These are phyloP conservation scores for Phytopythium mirpurense DNA, from an alignment of 352 stramenopile genomes.

Conservation along the genomic window DNA sequence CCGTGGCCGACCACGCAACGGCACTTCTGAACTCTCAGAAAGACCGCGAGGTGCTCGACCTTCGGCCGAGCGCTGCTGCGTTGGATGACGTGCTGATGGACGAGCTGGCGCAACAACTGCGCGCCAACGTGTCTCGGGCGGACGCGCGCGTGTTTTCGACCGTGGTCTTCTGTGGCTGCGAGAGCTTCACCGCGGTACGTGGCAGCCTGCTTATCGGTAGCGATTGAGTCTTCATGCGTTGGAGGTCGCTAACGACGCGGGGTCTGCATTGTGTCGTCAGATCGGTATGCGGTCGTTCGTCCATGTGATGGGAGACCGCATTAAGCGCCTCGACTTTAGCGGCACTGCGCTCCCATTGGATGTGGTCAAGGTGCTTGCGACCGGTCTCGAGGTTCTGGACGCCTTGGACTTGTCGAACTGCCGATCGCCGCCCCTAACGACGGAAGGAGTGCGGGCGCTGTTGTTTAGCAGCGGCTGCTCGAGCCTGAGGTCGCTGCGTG, in stretches of 20 bases:
- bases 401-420: slow-evolving; percentile 57
- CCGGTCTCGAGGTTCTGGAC: slow-evolving; percentile 53
- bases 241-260: not conserved
- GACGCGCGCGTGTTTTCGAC: slow-evolving; percentile 30
- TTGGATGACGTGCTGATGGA: slow-evolving; percentile 54
- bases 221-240: not conserved
- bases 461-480: slow-evolving; percentile 61
- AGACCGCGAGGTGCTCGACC: slow-evolving; percentile 54
- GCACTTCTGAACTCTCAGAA: slow-evolving; percentile 35
- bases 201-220: not conserved
- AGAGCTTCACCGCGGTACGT: slow-evolving; percentile 33
- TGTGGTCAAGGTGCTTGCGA: slow-evolving; percentile 69
- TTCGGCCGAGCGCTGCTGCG: slow-evolving; percentile 34
- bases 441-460: slow-evolving; percentile 56
- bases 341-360: slow-evolving; percentile 38
- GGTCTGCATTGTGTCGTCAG: too few relatives aligned
- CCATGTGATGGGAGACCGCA: slow-evolving; percentile 38
- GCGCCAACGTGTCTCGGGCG: slow-evolving; percentile 22
- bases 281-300: slow-evolving; percentile 69
- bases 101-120: slow-evolving; percentile 52
- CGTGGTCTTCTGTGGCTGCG: slow-evolving; percentile 48
- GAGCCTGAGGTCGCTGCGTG: slow-evolving; percentile 47
- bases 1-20: slow-evolving; percentile 38
- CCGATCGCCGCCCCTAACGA: slow-evolving; percentile 27
- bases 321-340: slow-evolving; percentile 52